Conservation (phyloP, 2,329 filamentous ascomycete genomes). For the Apiospora aurea region DNA sequence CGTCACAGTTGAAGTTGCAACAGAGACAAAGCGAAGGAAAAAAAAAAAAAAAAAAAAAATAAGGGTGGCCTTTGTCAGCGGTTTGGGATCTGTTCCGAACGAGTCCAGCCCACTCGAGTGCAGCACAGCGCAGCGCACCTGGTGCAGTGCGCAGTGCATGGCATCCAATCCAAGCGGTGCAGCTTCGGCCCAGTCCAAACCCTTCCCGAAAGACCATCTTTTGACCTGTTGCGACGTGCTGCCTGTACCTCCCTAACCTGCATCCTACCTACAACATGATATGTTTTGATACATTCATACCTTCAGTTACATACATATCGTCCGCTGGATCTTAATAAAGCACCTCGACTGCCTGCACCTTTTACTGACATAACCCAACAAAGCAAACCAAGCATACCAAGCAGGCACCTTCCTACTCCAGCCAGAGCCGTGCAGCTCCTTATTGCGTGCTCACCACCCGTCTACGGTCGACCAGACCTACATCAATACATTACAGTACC, state of each 20-base stretch:
- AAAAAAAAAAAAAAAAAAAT: background rate
- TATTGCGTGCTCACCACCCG: slow-evolving; percentile 11
- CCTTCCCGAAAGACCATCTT: slow-evolving; percentile 3
- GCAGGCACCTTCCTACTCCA: slow-evolving; percentile 21
- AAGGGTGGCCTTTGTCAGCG: slow-evolving; percentile 1
- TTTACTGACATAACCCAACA: slow-evolving; percentile 20
- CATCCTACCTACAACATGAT: background rate
- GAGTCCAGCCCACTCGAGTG: slow-evolving; percentile 18
- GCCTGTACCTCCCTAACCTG: background rate
- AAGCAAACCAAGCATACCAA: slow-evolving; percentile 8
- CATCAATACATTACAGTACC: background rate
- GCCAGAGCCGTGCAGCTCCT: slow-evolving; percentile 8
- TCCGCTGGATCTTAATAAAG: background rate
- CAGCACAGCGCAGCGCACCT: slow-evolving; percentile 3
- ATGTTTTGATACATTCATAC: slow-evolving; percentile 12
- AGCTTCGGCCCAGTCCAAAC: slow-evolving; percentile 17
- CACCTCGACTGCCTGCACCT: slow-evolving; percentile 12
- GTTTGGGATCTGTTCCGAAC: slow-evolving; percentile 20
- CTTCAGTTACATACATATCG: slow-evolving; percentile 18
- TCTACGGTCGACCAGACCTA: background rate
- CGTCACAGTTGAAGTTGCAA: slow-evolving; percentile 15
- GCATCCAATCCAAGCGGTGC: slow-evolving; percentile 7
- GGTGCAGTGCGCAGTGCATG: slow-evolving; percentile 13
- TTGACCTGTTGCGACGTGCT: background rate
- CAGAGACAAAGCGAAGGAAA: background rate